Percentiles rank a stretch among this genome's conserved stretches.
phyloP scores from a whole-genome alignment of 179 eudicot genomes.

The Drosera spatulata region DNA sequence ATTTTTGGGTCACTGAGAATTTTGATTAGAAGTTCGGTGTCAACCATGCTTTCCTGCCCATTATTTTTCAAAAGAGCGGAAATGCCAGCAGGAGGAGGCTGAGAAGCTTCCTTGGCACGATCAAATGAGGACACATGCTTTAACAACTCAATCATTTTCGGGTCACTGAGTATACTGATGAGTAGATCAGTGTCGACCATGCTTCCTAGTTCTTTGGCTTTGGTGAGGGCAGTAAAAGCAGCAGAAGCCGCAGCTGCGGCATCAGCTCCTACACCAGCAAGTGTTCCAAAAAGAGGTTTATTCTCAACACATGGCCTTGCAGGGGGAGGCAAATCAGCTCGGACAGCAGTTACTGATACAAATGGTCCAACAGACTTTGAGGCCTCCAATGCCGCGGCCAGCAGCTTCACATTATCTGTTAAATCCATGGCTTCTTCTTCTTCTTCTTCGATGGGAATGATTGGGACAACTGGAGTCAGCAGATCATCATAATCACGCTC shows the following conservation, averaged over 20 bases:
- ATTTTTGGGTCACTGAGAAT: constrained; percentile 39
- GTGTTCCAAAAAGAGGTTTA: constrained; percentile 11
- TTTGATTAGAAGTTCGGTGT: constrained; percentile 35
- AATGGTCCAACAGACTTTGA: constrained; percentile 1
- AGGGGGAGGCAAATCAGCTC: constrained; percentile 2
- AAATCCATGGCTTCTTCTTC: constrained; percentile 4
- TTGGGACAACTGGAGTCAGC: constrained; percentile 26
- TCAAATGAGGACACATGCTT: constrained; percentile 4
- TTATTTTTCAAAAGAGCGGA: constrained; percentile 27
- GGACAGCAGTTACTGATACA: constrained; percentile 1
- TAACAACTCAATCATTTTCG: constrained; percentile 31
- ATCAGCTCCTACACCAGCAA: constrained; percentile 27
- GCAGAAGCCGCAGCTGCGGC: constrained; percentile 36
- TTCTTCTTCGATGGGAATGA: constrained; percentile 44
- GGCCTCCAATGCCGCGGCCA: not conserved
- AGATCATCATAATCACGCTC: too few species aligned
- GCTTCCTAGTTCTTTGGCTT: constrained; percentile 31
- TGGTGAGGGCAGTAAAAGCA: constrained; percentile 31
- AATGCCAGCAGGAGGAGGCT: constrained; percentile 35
- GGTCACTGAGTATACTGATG: constrained; percentile 35
- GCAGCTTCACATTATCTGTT: constrained; percentile 6
- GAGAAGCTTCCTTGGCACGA: constrained; percentile 26
- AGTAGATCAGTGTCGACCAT: constrained; percentile 42
- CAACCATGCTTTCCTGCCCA: constrained; percentile 38
- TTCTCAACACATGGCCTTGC: constrained; percentile 7